phyloP scores from a whole-genome alignment of 2,329 filamentous ascomycete species.

The Emericellopsis atlantica region DNA sequence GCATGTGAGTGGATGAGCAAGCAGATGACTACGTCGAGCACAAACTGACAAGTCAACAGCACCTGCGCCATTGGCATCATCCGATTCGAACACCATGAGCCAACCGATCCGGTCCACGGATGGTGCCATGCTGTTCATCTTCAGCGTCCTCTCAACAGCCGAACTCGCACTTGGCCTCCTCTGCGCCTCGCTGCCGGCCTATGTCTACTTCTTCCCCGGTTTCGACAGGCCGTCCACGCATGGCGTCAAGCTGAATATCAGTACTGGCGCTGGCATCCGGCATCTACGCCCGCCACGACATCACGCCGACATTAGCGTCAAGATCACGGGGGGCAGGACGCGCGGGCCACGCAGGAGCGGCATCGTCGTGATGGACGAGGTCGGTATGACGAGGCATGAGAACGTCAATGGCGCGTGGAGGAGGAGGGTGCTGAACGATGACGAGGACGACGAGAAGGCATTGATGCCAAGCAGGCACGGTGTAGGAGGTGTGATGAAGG shows the following conservation, averaged over 20 bases:
- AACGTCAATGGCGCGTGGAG: neutral
- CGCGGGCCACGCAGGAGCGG: neutral
- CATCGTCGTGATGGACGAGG: neutral
- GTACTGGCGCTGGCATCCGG: neutral
- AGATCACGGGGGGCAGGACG: neutral
- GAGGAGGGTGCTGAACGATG: neutral
- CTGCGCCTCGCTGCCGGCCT: slow-evolving; percentile 1
- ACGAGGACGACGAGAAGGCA: neutral
- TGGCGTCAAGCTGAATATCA: neutral
- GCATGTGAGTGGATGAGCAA: neutral
- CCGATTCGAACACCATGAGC: neutral
- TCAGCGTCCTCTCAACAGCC: neutral
- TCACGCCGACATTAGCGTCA: neutral
- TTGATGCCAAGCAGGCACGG: neutral
- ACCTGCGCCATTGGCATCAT: neutral
- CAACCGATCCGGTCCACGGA: neutral
- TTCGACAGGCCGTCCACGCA: neutral
- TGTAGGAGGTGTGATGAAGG: neutral
- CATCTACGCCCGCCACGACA: neutral
- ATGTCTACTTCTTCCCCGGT: neutral
- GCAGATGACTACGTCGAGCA: neutral
- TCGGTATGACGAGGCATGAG: neutral
- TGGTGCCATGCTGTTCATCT: neutral
- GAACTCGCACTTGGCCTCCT: neutral
- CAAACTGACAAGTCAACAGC: neutral